Percentiles rank a stretch among this genome's conserved stretches.
These are phyloP conservation scores for Candida methanosorbosa DNA, from an alignment of 805 yeast species.

Conservation along the genomic window DNA sequence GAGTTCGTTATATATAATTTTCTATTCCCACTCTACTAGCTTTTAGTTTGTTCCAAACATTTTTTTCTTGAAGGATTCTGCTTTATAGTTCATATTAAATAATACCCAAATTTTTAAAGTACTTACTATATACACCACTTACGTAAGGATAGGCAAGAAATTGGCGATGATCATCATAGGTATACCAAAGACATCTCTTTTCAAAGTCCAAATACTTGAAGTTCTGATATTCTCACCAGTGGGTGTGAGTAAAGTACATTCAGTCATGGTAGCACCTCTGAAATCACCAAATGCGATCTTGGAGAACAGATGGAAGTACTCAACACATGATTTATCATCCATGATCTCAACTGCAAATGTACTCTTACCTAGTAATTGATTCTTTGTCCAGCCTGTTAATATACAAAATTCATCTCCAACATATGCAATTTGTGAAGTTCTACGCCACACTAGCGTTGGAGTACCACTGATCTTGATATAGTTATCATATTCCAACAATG, in stretches of 20 bases:
- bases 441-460: constrained; percentile 91
- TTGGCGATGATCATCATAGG: constrained; percentile 97
- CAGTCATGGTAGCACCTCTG: constrained; percentile 80
- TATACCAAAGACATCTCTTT: constrained; percentile 90
- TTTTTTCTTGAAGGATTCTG: too few species aligned
- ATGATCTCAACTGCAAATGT: constrained; percentile 75
- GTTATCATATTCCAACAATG: constrained; percentile 80
- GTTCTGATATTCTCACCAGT: constrained; percentile 53
- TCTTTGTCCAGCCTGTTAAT: constrained; percentile 82
- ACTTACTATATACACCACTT: background rate
- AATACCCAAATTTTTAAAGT: background rate
- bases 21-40: background rate
- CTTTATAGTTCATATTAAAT: background rate
- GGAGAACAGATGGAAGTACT: constrained; percentile 79
- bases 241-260: constrained; percentile 66
- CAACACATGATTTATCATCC: constrained; percentile 81
- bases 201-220: constrained; percentile 85
- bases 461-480: constrained; percentile 82
- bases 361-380: constrained; percentile 54
- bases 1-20: background rate
- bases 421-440: constrained; percentile 92
- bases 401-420: constrained; percentile 92
- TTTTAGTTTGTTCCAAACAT: background rate
- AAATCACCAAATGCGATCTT: constrained; percentile 88
- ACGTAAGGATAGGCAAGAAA: constrained; percentile 66